Evolutionary conservation across 352 stramenopile species (phyloP), one percentile per base, ranked within the genome.

Genomic region (Phytophthora nicotianae): DNA sequence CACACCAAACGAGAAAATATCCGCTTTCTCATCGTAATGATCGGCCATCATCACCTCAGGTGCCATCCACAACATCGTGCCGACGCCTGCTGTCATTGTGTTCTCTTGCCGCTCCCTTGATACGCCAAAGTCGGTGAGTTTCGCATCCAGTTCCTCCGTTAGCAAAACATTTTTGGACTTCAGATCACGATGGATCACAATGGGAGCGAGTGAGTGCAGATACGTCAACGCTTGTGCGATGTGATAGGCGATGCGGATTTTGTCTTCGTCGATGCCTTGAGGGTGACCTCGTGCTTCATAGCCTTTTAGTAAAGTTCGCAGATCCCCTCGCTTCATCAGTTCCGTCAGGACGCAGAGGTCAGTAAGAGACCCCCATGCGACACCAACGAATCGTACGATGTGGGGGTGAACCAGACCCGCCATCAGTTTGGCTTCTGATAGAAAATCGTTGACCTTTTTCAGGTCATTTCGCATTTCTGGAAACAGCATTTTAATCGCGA

Each of bases 121-220:
- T 7, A 67, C 62, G 4, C 75, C 75, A 43, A 84, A 81, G 49
- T 80, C 72, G 1, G 70, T 72, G 26, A 84, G 21, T 55, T 81
- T 85, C 19, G 75, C 62, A 7, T 65, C 32, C 19, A 69, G 41
- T 9, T 58, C n/a, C 4, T 21, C 33, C 24, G 64, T 48, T 1
- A 85, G 42, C 10, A 85, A 55, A 5, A 85, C 55, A 43, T 82
- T 82, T n/a, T n/a, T n/a, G n/a, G n/a, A n/a, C n/a, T n/a, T n/a
- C n/a, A n/a, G n/a, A n/a, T n/a, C n/a, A n/a, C 54, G 35, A 41
- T 35, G 58, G 53, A 55, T 76, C 66, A 62, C 78, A 19, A 58
- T 78, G 70, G 37, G 54, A 38, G 52, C 33, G 20, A 52, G 52
- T 7, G 52, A 60, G 27, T 60, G 41, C 29, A 60, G 32, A 20